These are phyloP conservation scores for Halophytophthora polymorphica DNA, from an alignment of 352 stramenopile genomes.

Conservation along the genomic window DNA sequence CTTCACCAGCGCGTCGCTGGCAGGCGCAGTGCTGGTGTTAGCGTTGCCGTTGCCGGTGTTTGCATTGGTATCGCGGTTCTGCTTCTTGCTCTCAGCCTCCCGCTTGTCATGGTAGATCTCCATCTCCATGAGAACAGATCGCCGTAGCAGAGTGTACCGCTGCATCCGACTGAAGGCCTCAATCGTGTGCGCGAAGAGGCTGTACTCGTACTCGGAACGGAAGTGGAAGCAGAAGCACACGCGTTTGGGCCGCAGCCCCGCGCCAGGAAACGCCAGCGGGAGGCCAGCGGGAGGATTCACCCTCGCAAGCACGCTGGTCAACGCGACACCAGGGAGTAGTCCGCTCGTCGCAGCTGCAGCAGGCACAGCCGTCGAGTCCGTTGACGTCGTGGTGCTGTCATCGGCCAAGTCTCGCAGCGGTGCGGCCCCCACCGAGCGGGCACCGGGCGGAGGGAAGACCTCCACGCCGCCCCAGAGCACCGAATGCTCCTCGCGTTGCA, in stretches of 20 bases:
- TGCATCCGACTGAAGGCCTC: constrained; percentile 36
- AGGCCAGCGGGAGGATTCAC: background rate
- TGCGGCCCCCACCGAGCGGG: constrained; percentile 11
- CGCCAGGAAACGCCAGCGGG: constrained; percentile 5
- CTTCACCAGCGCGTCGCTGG: too few species aligned
- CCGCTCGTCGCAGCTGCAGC: constrained; percentile 5
- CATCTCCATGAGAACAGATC: constrained; percentile 54
- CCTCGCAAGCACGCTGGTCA: constrained; percentile 9
- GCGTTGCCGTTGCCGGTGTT: too few species aligned
- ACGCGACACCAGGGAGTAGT: constrained; percentile 15
- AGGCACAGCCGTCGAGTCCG: constrained; percentile 16
- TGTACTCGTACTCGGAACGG: constrained; percentile 47
- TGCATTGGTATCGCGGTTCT: too few species aligned
- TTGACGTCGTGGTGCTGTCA: constrained; percentile 4
- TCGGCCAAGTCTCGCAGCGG: constrained; percentile 15
- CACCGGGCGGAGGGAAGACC: constrained; percentile 6
- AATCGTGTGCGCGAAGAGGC: constrained; percentile 42
- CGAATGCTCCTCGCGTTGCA: constrained; percentile 38
- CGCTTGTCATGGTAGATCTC: constrained; percentile 34
- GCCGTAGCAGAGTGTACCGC: constrained; percentile 42
- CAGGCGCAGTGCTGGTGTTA: too few species aligned
- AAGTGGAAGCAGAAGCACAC: constrained; percentile 75
- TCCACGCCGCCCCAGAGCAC: constrained; percentile 44
- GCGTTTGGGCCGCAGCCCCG: constrained; percentile 3
- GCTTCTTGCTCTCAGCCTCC: constrained; percentile 2